phyloP scores from a whole-genome alignment of 2,329 filamentous ascomycete genomes.

The Parasarocladium wereldwijsianum region DNA sequence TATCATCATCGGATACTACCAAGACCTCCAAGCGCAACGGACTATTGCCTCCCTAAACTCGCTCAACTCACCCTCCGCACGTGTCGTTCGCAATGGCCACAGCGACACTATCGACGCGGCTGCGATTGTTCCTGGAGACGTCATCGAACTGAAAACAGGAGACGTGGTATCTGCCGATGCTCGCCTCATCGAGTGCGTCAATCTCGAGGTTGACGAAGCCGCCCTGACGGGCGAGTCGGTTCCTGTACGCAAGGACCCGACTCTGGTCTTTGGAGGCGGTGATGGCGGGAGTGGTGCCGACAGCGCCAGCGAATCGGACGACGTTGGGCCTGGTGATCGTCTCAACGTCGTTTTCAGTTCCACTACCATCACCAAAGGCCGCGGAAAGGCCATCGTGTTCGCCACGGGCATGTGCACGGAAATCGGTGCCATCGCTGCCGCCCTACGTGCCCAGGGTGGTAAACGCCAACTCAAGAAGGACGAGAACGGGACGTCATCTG shows the following conservation, averaged over 20 bases:
- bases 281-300: too few relatives aligned
- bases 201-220: slow-evolving; percentile 47
- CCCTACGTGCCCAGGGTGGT: slow-evolving; percentile 14
- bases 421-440: slow-evolving; percentile 38
- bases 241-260: slow-evolving; percentile 32
- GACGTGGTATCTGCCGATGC: slow-evolving; percentile 41
- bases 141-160: slow-evolving; percentile 31
- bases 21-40: slow-evolving; percentile 23
- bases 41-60: slow-evolving; percentile 23
- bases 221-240: slow-evolving; percentile 44
- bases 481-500: slow-evolving; percentile 1
- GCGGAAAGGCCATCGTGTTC: slow-evolving; percentile 40
- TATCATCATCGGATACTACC: slow-evolving; percentile 29
- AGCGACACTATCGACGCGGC: slow-evolving; percentile 15
- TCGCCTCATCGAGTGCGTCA: slow-evolving; percentile 36
- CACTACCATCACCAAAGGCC: slow-evolving; percentile 39
- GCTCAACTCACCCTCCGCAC: slow-evolving; percentile 19
- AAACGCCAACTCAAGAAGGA: slow-evolving; percentile 5
- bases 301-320: slow-evolving; percentile 6
- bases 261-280: slow-evolving; percentile 17
- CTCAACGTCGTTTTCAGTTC: slow-evolving; percentile 42
- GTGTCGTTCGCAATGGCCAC: slow-evolving; percentile 19
- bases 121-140: slow-evolving; percentile 36
- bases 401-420: slow-evolving; percentile 43
- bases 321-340: slow-evolving; percentile 30